These are phyloP conservation scores for Eucalyptus lansdowneana DNA, from an alignment of 345 rosid genomes.

Conservation along the genomic window DNA sequence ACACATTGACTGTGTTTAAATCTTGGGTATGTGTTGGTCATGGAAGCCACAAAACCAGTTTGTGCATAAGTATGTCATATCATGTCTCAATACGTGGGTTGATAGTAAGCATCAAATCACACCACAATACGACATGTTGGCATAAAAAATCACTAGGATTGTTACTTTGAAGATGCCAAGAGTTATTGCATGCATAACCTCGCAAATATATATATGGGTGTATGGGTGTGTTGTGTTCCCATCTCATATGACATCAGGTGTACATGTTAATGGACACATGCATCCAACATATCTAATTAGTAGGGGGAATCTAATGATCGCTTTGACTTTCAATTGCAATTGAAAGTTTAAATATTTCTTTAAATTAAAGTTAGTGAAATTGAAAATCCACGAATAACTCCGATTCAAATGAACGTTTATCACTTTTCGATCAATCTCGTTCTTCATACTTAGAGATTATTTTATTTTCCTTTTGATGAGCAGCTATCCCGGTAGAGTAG, in stretches of 20 bases:
- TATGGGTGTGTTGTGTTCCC: not conserved
- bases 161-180: not conserved
- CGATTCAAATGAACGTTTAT: not conserved
- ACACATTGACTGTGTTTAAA: not conserved
- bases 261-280: not conserved
- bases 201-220: not conserved
- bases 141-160: too few relatives aligned
- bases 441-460: not conserved
- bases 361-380: too few relatives aligned
- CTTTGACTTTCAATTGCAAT: not conserved
- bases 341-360: not conserved
- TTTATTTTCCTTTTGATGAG: too few relatives aligned
- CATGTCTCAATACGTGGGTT: not conserved
- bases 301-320: too few relatives aligned
- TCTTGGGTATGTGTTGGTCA: too few relatives aligned
- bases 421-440: not conserved
- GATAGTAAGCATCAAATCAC: not conserved
- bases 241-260: accelerated
- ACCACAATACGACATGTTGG: not conserved
- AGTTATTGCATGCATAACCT: too few relatives aligned
- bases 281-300: not conserved
- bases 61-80: not conserved
- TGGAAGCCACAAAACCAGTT: not conserved
- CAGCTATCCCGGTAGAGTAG: accelerated
- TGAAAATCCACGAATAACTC: not conserved